phyloP scores from a whole-genome alignment of 805 yeast genomes.

The Ogataea zsoltii region DNA sequence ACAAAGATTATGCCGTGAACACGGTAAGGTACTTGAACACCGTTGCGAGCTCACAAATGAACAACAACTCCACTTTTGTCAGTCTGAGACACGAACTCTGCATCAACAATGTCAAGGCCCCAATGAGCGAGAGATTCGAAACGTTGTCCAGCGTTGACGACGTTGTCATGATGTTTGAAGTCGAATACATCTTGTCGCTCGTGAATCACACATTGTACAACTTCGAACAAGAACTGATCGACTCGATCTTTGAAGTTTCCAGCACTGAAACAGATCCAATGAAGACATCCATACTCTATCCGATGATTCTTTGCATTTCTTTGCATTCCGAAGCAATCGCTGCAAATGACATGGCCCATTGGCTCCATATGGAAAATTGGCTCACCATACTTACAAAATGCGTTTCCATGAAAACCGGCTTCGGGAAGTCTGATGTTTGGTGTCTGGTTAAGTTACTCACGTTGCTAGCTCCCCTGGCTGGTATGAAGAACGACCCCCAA shows the following conservation, averaged over 20 bases:
- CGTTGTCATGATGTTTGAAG: slow-evolving; percentile 22
- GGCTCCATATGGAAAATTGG: slow-evolving; percentile 33
- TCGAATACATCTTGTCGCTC: slow-evolving; percentile 23
- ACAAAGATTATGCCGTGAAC: slow-evolving; percentile 21
- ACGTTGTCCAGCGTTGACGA: slow-evolving; percentile 24
- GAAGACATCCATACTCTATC: slow-evolving; percentile 16
- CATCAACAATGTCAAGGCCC: slow-evolving; percentile 20
- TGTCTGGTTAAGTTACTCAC: slow-evolving; percentile 20
- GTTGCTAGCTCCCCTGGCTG: slow-evolving; percentile 10
- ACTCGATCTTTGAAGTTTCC: slow-evolving; percentile 15
- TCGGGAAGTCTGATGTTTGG: slow-evolving; percentile 20
- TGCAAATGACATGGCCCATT: slow-evolving; percentile 14
- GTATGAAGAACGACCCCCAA: neutral
- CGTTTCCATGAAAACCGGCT: slow-evolving; percentile 7
- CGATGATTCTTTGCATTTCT: slow-evolving; percentile 18
- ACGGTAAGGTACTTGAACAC: slow-evolving; percentile 27
- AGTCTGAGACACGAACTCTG: slow-evolving; percentile 22
- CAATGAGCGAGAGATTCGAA: slow-evolving; percentile 28
- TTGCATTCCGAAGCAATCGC: slow-evolving; percentile 20
- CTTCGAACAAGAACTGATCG: slow-evolving; percentile 21
- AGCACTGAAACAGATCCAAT: slow-evolving; percentile 12
- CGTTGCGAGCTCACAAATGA: slow-evolving; percentile 19
- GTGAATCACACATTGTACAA: slow-evolving; percentile 7
- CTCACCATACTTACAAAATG: slow-evolving; percentile 13
- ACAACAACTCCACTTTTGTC: slow-evolving; percentile 21